Base-by-base conservation (phyloP, 192 early-diverging fungal species). In the Backusella circina region DNA sequence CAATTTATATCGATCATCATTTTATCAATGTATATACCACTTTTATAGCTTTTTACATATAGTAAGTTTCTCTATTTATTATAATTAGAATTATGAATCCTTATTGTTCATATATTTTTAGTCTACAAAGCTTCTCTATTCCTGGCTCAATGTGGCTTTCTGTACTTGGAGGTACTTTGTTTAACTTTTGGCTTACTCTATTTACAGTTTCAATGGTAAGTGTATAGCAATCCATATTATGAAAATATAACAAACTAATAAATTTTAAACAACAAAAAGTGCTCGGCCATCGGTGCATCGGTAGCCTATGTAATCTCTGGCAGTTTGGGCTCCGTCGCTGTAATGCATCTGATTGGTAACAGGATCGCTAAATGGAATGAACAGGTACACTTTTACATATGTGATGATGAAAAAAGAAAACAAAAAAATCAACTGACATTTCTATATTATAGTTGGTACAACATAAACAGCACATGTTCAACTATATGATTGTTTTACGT, bases 61-160 rank as follows among this genome's bases (percentile, higher is more conserved):
- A 85, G 88, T 89, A 89, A 83, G 86, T 82, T n/a, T n/a, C 16
- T 44, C 33, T 35, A 39, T 71, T 66, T 16, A 35, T 38, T 2
- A 35, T 6, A 41, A 32, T 21, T 54, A 44, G 39, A 16, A 36
- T 67, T n/a, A 10, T 47, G 5, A 64, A 33, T 65, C 26, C 36
- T 74, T 44, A 71, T 28, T 39, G 15, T 50, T 28, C 72, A 35
- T 73, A 39, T 81, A 50, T 44, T 38, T 41, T 33, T 57, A 89
- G 88, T 31, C 80, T 89, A 9, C 86, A 89, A 64, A 88, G 83
- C 26, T 89, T 89, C 47, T 89, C 88, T 37, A 86, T 89, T 26
- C 88, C 88, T 33, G 88, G 88, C 28, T 88, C 86, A 39, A 89
- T 89, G 88, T 89, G 88, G 88, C 78, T 89, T 64, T 86, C 83